Conservation (phyloP, 2,329 filamentous ascomycete genomes). For the Alternaria arbusti region DNA sequence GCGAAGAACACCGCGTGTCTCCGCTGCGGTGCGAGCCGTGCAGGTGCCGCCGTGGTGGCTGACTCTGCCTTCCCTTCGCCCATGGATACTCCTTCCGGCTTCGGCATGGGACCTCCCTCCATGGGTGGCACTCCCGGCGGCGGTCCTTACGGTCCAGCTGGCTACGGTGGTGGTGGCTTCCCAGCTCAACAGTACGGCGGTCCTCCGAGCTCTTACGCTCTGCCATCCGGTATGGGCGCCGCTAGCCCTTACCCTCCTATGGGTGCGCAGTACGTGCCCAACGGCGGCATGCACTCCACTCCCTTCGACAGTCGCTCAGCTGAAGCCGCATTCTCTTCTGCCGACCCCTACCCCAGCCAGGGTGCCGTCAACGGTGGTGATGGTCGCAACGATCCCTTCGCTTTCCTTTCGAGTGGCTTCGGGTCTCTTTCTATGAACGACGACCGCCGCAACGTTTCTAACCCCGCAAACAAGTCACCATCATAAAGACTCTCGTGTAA, state of each 20-base stretch:
- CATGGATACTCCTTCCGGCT: slow-evolving; percentile 84
- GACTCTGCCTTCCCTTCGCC: slow-evolving; percentile 90
- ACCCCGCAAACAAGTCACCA: slow-evolving; percentile 49
- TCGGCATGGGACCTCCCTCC: slow-evolving; percentile 84
- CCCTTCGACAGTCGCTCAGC: slow-evolving; percentile 93
- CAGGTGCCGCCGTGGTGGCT: slow-evolving; percentile 90
- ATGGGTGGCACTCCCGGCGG: slow-evolving; percentile 76
- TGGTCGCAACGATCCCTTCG: slow-evolving; percentile 76
- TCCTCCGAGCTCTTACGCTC: slow-evolving; percentile 84
- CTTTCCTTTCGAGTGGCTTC: slow-evolving; percentile 78
- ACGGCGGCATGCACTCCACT: slow-evolving; percentile 78
- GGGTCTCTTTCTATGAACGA: slow-evolving; percentile 74
- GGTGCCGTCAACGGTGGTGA: slow-evolving; percentile 71
- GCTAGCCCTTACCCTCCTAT: slow-evolving; percentile 82
- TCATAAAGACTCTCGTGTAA: slow-evolving; percentile 44
- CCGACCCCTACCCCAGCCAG: slow-evolving; percentile 79
- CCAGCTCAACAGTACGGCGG: slow-evolving; percentile 82
- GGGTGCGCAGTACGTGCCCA: slow-evolving; percentile 75
- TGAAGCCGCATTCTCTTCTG: slow-evolving; percentile 91
- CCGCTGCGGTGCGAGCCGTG: slow-evolving; percentile 92
- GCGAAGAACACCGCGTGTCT: slow-evolving; percentile 99
- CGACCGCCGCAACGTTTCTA: slow-evolving; percentile 54
- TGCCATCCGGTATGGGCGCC: slow-evolving; percentile 84
- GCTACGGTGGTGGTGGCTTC: slow-evolving; percentile 68
- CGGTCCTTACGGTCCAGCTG: slow-evolving; percentile 74